phyloP scores from a whole-genome alignment of 352 stramenopile genomes.

The Phytophthora cryptogea region DNA sequence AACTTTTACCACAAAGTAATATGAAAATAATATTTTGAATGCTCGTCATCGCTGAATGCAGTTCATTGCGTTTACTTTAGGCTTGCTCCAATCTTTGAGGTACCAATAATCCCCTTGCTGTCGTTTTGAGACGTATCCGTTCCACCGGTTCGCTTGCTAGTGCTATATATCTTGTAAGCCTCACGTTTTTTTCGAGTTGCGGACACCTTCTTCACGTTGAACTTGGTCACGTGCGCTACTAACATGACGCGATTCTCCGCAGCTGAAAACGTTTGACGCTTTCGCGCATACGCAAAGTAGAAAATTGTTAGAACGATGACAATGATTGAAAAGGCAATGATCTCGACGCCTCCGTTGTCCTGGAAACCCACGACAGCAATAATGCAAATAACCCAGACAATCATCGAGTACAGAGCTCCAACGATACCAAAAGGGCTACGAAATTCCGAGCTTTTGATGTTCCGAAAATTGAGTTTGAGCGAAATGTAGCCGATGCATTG shows the following conservation, averaged over 20 bases:
- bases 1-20: too few species aligned
- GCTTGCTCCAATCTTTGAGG: too few species aligned
- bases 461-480: constrained; percentile 34
- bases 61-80: too few species aligned
- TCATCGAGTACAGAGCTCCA: constrained; percentile 31
- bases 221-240: constrained; percentile 42
- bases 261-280: constrained; percentile 36
- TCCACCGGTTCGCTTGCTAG: too few species aligned
- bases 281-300: constrained; percentile 35
- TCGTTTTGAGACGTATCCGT: too few species aligned
- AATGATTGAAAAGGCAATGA: constrained; percentile 18
- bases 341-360: constrained; percentile 21
- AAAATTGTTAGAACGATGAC: constrained; percentile 18
- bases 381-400: constrained; percentile 30
- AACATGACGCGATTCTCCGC: constrained; percentile 40
- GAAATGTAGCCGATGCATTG: constrained; percentile 43
- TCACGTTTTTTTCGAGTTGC: too few species aligned
- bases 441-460: constrained; percentile 39
- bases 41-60: too few species aligned
- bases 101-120: too few species aligned
- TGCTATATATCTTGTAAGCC: too few species aligned
- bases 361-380: constrained; percentile 31
- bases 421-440: constrained; percentile 33
- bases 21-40: too few species aligned
- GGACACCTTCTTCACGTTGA: constrained; percentile 23